Evolutionary conservation across 495 filamentous ascomycete genomes (phyloP).

Genomic region (Neurospora tetrasperma): DNA sequence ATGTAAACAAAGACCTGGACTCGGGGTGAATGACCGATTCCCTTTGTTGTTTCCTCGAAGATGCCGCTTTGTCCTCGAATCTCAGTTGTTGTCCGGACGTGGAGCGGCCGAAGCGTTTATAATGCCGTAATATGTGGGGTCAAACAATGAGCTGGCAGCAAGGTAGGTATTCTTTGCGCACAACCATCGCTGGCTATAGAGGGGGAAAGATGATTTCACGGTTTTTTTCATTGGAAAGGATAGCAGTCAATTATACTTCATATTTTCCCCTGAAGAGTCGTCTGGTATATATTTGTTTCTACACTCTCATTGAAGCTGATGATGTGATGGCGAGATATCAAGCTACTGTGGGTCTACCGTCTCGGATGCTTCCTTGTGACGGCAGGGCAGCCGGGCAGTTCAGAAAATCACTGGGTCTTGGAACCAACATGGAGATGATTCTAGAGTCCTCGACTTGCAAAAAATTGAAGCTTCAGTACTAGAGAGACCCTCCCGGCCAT

Average conservation of each 20-base stretch:
- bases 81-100: background rate
- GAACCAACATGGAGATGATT: background rate
- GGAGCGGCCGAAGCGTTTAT: background rate
- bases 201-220: background rate
- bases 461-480: background rate
- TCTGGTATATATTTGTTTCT: background rate
- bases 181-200: background rate
- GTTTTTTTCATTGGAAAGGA: background rate
- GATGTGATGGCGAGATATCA: background rate
- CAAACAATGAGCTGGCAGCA: background rate
- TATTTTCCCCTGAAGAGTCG: background rate
- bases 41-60: background rate
- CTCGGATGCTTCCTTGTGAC: background rate
- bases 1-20: background rate
- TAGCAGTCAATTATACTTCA: background rate
- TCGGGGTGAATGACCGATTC: background rate
- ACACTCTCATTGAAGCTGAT: background rate
- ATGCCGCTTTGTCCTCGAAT: background rate
- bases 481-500: background rate
- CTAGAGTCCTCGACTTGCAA: background rate
- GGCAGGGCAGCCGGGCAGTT: background rate
- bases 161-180: background rate
- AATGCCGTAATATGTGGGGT: background rate
- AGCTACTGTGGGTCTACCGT: background rate
- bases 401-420: background rate